These are phyloP conservation scores for Rhynchospora tenuis DNA, from an alignment of 176 grass and related monocot genomes.

Conservation along the genomic window DNA sequence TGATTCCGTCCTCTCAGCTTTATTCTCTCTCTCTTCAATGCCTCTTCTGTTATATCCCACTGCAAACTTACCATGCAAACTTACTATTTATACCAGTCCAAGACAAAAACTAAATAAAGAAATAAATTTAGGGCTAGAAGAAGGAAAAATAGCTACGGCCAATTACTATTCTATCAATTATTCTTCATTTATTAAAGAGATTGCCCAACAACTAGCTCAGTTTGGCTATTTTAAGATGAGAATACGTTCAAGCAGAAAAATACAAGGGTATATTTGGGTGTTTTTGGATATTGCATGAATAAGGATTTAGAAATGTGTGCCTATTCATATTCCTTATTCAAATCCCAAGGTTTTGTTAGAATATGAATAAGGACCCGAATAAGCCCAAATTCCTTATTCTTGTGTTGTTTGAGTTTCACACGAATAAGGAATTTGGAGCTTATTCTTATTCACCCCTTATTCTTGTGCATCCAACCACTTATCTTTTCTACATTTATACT, in stretches of 20 bases:
- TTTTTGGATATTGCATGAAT: no score
- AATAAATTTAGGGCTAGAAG: background rate
- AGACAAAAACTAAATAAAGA: background rate
- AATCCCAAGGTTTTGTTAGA: no score
- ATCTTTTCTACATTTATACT: background rate
- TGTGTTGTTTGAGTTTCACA: no score
- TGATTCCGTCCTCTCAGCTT: slow-evolving; percentile 48
- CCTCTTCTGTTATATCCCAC: slow-evolving; percentile 94
- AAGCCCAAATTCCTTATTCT: no score
- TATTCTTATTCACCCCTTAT: no score
- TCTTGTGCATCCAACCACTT: no score
- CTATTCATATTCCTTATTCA: no score
- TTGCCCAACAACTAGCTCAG: background rate
- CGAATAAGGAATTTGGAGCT: no score
- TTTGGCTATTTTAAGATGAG: background rate
- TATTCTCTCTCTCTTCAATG: slow-evolving; percentile 58
- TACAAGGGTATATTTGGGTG: background rate
- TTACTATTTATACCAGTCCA: background rate
- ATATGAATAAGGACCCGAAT: no score
- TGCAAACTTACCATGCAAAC: slow-evolving; percentile 56
- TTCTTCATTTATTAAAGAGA: background rate
- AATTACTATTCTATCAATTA: background rate
- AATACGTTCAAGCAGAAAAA: background rate
- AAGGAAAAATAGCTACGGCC: background rate
- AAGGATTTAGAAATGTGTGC: no score